These are phyloP conservation scores for Penicillium lagena DNA, from an alignment of 495 filamentous ascomycete species.

Conservation along the genomic window DNA sequence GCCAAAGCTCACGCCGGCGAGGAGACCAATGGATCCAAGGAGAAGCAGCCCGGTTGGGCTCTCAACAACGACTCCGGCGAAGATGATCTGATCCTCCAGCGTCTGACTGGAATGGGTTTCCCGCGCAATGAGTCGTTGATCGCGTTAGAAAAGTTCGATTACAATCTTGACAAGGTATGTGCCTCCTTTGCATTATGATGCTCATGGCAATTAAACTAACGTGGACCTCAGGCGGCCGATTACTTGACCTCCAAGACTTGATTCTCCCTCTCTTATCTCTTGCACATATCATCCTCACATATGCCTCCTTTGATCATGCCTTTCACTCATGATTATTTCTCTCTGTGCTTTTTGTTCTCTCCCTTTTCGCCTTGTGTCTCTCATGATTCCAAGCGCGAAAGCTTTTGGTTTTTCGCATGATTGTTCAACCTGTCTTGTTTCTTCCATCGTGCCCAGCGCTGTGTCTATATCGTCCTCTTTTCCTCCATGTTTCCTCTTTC, in stretches of 20 bases:
- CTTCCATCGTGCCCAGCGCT: constrained; percentile 11
- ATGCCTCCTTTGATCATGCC: constrained; percentile 15
- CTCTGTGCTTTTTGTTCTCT: constrained; percentile 8
- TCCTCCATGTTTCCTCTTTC: constrained; percentile 1
- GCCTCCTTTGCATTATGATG: constrained; percentile 1
- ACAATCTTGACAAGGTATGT: constrained; percentile 89
- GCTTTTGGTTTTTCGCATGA: constrained; percentile 10
- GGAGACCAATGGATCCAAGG: constrained; percentile 13
- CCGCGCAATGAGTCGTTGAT: constrained; percentile 67
- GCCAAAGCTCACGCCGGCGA: constrained; percentile 34
- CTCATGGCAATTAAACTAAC: not conserved
- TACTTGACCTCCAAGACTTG: constrained; percentile 31
- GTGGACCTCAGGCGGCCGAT: constrained; percentile 30
- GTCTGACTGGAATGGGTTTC: constrained; percentile 89
- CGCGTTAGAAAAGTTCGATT: constrained; percentile 90
- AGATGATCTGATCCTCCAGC: constrained; percentile 88
- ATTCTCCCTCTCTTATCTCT: constrained; percentile 4
- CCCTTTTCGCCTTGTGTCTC: constrained; percentile 5
- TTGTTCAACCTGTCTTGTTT: not conserved
- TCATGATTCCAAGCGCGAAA: not conserved
- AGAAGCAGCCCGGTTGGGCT: constrained; percentile 54
- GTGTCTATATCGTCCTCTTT: constrained; percentile 15
- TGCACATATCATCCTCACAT: constrained; percentile 22
- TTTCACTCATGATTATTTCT: not conserved
- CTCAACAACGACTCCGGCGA: constrained; percentile 69